phyloP scores from a whole-genome alignment of 2,329 filamentous ascomycete genomes.

The Colletotrichum scovillei region DNA sequence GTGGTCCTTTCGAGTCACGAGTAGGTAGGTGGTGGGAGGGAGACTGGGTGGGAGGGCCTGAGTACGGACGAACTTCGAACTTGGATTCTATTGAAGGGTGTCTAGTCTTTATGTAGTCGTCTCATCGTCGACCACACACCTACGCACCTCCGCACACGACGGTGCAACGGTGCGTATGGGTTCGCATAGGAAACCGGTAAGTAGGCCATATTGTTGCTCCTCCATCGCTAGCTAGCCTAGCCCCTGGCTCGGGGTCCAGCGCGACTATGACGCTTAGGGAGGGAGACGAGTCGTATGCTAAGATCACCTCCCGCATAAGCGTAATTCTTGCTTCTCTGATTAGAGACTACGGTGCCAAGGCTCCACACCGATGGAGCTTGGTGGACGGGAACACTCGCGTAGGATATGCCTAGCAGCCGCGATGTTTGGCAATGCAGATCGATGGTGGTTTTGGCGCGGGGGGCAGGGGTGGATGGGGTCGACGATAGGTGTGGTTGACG shows the following conservation, averaged over 20 bases:
- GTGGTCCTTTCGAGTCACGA: too few relatives aligned
- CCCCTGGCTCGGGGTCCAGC: not conserved
- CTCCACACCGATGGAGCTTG: not conserved
- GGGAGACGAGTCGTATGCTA: not conserved
- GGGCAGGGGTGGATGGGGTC: not conserved
- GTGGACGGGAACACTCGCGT: slow-evolving; percentile 8
- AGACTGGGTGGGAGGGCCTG: not conserved
- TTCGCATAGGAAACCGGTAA: not conserved
- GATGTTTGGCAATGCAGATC: slow-evolving; percentile 15
- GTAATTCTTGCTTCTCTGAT: not conserved
- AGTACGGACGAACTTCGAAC: not conserved
- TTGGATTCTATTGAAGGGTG: not conserved
- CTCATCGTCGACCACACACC: not conserved
- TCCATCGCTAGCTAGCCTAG: not conserved
- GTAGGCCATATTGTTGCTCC: not conserved
- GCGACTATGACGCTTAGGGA: not conserved
- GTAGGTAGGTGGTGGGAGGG: too few relatives aligned
- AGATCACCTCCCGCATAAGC: slow-evolving; percentile 12
- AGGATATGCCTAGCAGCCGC: not conserved
- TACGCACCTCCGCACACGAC: not conserved
- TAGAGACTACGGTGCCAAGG: not conserved
- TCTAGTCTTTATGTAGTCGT: not conserved
- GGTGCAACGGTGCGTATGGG: not conserved
- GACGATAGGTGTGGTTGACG: not conserved
- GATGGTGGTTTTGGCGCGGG: slow-evolving; percentile 11